These are phyloP conservation scores for Geotrichum klebahnii DNA, from an alignment of 1,139 yeast species.

Conservation along the genomic window DNA sequence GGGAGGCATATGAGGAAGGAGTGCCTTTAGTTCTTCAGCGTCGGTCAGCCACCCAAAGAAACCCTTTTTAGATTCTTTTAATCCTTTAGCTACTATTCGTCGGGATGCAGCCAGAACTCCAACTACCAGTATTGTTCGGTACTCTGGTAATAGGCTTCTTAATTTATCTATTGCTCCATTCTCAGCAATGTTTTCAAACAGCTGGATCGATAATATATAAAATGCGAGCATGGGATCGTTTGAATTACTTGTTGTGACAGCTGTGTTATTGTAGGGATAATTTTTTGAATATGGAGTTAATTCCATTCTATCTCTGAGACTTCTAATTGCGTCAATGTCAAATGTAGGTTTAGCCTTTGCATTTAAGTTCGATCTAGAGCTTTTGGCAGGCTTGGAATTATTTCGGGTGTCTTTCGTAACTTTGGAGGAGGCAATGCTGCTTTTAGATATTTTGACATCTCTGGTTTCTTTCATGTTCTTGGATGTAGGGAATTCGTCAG, in stretches of 20 bases:
- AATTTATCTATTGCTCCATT: not conserved
- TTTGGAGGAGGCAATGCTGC: not conserved
- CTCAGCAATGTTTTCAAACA: not conserved
- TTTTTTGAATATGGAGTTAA: not conserved
- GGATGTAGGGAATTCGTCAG: no score
- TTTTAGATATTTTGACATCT: not conserved
- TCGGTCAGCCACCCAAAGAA: slow-evolving; percentile 8
- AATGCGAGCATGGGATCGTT: not conserved
- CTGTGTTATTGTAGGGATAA: not conserved
- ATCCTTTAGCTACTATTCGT: not conserved
- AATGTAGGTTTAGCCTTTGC: not conserved
- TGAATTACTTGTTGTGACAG: not conserved
- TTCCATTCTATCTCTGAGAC: not conserved
- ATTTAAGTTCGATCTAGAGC: not conserved
- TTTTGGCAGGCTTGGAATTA: not conserved
- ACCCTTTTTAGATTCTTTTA: not conserved
- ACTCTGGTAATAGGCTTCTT: not conserved
- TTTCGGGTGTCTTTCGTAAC: not conserved
- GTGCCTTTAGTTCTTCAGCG: slow-evolving; percentile 5
- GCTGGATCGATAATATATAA: not conserved
- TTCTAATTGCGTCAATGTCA: not conserved
- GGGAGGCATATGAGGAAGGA: slow-evolving; percentile 5
- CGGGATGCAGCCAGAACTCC: slow-evolving; percentile 8
- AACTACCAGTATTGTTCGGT: slow-evolving; percentile 7
- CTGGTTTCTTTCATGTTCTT: not conserved